These are phyloP conservation scores for Pistacia vera DNA, from an alignment of 345 rosid genomes.

Conservation along the genomic window DNA sequence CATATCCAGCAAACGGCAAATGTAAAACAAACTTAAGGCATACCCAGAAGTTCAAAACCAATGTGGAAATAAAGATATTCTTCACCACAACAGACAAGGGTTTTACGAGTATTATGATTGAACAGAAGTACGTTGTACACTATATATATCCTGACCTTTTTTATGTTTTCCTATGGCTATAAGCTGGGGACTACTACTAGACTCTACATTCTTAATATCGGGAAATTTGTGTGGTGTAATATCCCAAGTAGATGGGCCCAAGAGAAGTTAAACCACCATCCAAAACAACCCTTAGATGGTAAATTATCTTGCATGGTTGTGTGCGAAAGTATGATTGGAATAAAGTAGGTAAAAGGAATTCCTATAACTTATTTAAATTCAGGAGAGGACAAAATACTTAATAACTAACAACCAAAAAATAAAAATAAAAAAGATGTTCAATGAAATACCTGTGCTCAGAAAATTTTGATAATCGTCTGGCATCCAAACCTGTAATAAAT, in stretches of 20 bases:
- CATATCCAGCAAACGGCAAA: neutral
- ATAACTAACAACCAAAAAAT: neutral
- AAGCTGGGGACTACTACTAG: too few species aligned
- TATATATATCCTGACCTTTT: too few species aligned
- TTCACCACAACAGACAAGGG: neutral
- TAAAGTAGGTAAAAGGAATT: neutral
- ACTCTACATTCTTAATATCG: too few species aligned
- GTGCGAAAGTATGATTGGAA: neutral
- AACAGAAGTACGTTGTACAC: neutral
- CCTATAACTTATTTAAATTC: neutral
- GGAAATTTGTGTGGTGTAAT: too few species aligned
- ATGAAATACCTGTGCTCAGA: constrained; percentile 67
- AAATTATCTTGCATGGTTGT: neutral
- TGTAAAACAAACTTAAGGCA: neutral
- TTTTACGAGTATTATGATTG: neutral
- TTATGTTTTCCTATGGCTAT: too few species aligned
- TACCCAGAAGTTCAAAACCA: neutral
- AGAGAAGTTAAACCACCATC: too few species aligned
- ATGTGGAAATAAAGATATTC: neutral
- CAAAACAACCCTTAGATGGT: too few species aligned
- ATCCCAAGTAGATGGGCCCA: too few species aligned
- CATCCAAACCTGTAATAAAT: constrained; percentile 95
- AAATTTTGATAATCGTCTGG: constrained; percentile 79
- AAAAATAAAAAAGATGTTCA: neutral
- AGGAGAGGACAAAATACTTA: neutral